Base-by-base conservation (phyloP, 192 early-diverging fungal genomes). In the Haplosporangium gracile region DNA sequence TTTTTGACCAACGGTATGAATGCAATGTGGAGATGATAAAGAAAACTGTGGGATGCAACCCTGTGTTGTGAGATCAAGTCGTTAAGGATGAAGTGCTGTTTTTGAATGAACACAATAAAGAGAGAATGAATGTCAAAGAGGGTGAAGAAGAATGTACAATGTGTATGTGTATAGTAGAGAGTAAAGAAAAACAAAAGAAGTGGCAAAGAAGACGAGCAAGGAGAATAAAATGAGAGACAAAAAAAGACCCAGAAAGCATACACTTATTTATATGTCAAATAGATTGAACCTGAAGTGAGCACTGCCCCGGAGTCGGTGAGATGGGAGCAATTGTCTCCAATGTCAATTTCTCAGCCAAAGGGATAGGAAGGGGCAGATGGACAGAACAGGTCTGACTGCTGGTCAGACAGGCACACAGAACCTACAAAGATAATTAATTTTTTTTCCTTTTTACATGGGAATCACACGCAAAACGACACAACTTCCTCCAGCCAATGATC, bases 401-500 rank as follows among this genome's bases (percentile, higher is more conserved):
- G 1, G 11, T 15, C 26, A 24, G 43, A 43, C 71, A 49, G 40
- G 34, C 38, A n/a, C 11, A 72, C 16, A 32, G 3, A 0, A 0
- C 20, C 34, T 11, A 71, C 40, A 29, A 15, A 32, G 29, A 72
- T 26, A 8, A 22, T 47, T 1, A 38, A 9, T 72, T 7, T 24
- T 38, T 26, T 20, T 72, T 5, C 18, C 38, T 13, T 47, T 73
- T 73, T 40, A 40, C 72, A 40, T 6, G 43, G 20, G 32, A 47
- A 73, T 73, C 47, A 32, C 47, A 47, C 43, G 72, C 42, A 73
- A 73, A 73, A 73, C 72, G 72, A 73, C 72, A 73, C 72, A 73
- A 73, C 72, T 29, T 51, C n/a, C 32, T 73, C 72, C 72, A 73
- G 72, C 72, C 72, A 73, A 73, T 73, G 47, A 73, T 73, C 26